These are phyloP conservation scores for Agaricus sinodeliciosus DNA, from an alignment of 768 basidiomycete genomes.

Conservation along the genomic window DNA sequence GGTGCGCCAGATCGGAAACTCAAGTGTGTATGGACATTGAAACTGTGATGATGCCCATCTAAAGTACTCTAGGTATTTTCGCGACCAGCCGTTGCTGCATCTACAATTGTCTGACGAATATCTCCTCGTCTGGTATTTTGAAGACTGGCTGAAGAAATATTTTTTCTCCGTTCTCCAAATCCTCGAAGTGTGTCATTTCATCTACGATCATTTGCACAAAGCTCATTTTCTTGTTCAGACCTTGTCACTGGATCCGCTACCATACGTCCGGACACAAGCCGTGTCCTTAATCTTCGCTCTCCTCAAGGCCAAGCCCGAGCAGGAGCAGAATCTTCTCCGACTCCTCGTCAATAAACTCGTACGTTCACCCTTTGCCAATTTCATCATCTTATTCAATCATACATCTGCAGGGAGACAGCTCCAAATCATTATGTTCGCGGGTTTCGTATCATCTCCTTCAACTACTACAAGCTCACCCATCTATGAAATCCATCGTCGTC, in stretches of 20 bases:
- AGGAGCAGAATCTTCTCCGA: conserved; percentile 92
- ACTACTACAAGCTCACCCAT: conserved; percentile 83
- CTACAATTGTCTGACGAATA: conserved; percentile 61
- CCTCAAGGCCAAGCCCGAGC: conserved; percentile 87
- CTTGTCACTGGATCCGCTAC: conserved; percentile 77
- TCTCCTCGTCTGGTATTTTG: conserved; percentile 83
- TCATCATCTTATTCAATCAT: neutral
- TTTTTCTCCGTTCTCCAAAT: conserved; percentile 90
- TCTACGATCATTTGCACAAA: neutral
- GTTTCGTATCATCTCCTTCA: conserved; percentile 88
- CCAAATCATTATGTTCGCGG: conserved; percentile 82
- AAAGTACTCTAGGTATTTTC: conserved; percentile 62
- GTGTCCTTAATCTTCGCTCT: conserved; percentile 74
- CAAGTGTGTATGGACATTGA: conserved; percentile 42
- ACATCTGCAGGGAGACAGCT: conserved; percentile 69
- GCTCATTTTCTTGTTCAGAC: conserved; percentile 34
- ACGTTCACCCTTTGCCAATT: conserved; percentile 17
- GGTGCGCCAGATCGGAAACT: conserved; percentile 86
- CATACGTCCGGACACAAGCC: conserved; percentile 83
- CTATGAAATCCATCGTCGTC: conserved; percentile 87
- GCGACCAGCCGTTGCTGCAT: conserved; percentile 75
- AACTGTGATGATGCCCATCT: neutral
- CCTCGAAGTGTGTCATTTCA: conserved; percentile 58
- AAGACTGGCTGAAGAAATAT: conserved; percentile 97
- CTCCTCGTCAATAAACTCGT: conserved; percentile 94